Conservation (phyloP, 2,329 filamentous ascomycete genomes). For the Colletotrichum sp. region DNA sequence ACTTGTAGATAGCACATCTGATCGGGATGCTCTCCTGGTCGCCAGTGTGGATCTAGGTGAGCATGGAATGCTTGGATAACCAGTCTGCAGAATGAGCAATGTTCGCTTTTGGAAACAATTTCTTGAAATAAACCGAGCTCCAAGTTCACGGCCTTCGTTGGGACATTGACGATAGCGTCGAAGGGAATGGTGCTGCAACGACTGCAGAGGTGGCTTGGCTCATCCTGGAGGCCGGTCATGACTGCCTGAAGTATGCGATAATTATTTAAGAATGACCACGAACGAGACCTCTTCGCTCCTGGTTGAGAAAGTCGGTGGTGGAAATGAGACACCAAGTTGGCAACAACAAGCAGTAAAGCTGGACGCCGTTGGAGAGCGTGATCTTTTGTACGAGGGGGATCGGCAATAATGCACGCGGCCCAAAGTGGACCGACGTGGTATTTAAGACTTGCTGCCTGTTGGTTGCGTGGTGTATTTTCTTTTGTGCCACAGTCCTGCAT, state of each 20-base stretch:
- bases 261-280: neutral
- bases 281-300: neutral
- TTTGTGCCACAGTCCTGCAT: neutral
- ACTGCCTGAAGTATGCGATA: neutral
- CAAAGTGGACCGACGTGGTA: too few species aligned
- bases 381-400: neutral
- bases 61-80: neutral
- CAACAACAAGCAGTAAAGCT: neutral
- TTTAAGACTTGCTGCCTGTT: neutral
- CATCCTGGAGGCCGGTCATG: neutral
- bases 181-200: neutral
- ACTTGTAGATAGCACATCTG: neutral
- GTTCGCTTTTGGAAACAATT: fast-evolving
- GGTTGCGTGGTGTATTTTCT: neutral
- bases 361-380: neutral
- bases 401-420: neutral
- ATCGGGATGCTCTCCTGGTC: neutral
- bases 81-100: neutral
- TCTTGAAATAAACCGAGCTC: neutral
- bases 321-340: fast-evolving
- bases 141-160: fast-evolving
- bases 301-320: neutral
- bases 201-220: neutral
- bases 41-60: neutral
- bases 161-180: fast-evolving